Evolutionary conservation across 1,139 yeast genomes (phyloP), one percentile per base, ranked within the genome.

Genomic region (Scheffersomyces parashehatae): DNA sequence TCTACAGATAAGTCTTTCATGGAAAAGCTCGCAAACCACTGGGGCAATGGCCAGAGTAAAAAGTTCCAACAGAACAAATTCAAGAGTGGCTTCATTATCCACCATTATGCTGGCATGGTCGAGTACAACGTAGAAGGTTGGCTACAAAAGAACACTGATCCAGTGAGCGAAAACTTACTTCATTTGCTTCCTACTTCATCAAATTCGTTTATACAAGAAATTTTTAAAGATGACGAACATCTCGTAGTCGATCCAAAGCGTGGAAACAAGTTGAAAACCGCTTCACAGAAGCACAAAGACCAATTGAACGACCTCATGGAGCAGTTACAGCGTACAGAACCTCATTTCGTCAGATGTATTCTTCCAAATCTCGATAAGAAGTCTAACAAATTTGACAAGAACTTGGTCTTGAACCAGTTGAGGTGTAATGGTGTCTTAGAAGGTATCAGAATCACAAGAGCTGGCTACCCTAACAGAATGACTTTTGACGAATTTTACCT

Each of bases 361-460:
- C 72, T 95, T 39, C 99, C 99, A 7, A 95, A 95, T 58, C 81
- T 82, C 50, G 73, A 78, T 32, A 91, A 93, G 60, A 75, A 74
- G 46, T 83, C 97, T 0, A 80, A 79, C 38, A 70, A 75, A 39
- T 86, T 93, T 57, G 91, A 90, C 55, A 88, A 86, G 56, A 70
- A 67, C 28, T 69, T 95, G 34, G 96, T 95, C 3, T 70, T 93
- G 41, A 93, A 88, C 47, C 99, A 95, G 65, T 74, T 95, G 48
- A 77, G 97, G 49, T 95, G 98, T 62, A 95, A 95, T 61, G 99
- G 99, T 77, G 99, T 95, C 11, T 70, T 95, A 40, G 99, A 95
- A 71, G 99, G 99, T 50, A 95, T 95, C 36, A 78, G 99, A 65
- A 93, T 95, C 50, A 96, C 98, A 0, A 77, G 99, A 52, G 91